Conservation (phyloP, 805 yeast genomes). For the Danielia reshetovae region DNA sequence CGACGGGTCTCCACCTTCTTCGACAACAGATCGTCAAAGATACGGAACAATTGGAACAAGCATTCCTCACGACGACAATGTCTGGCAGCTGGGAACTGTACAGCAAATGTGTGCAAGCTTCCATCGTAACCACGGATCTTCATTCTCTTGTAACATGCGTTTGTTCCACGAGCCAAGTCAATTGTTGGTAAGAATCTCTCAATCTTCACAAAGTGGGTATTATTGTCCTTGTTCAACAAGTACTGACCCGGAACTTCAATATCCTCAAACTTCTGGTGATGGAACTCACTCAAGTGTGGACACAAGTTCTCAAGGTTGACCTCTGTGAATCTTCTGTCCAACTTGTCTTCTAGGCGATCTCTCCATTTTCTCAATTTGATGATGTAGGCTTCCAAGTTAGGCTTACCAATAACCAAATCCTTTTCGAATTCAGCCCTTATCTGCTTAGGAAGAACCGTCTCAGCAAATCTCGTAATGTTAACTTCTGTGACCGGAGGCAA, state of each 20-base stretch:
- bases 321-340: conserved; percentile 77
- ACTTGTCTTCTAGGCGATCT: conserved; percentile 83
- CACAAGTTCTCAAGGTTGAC: conserved; percentile 86
- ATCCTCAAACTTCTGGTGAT: conserved; percentile 96
- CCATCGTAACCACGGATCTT: conserved; percentile 94
- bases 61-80: conserved; percentile 96
- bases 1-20: conserved; percentile 85
- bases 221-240: conserved; percentile 79
- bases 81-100: conserved; percentile 96
- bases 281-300: conserved; percentile 95
- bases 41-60: conserved; percentile 84
- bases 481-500: conserved; percentile 90
- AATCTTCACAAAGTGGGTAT: conserved; percentile 86
- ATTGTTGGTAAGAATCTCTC: conserved; percentile 88
- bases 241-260: conserved; percentile 98
- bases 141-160: conserved; percentile 83
- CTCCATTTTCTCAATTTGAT: conserved; percentile 86
- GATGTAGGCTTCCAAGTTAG: conserved; percentile 84
- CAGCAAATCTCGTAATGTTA: conserved; percentile 84
- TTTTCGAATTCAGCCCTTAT: conserved; percentile 86
- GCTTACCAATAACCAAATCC: conserved; percentile 83
- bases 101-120: conserved; percentile 85
- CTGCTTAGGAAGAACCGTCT: conserved; percentile 84
- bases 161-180: conserved; percentile 84
- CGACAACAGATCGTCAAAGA: conserved; percentile 75